Conservation (phyloP, 768 basidiomycete species). For the Lactarius sp. region DNA sequence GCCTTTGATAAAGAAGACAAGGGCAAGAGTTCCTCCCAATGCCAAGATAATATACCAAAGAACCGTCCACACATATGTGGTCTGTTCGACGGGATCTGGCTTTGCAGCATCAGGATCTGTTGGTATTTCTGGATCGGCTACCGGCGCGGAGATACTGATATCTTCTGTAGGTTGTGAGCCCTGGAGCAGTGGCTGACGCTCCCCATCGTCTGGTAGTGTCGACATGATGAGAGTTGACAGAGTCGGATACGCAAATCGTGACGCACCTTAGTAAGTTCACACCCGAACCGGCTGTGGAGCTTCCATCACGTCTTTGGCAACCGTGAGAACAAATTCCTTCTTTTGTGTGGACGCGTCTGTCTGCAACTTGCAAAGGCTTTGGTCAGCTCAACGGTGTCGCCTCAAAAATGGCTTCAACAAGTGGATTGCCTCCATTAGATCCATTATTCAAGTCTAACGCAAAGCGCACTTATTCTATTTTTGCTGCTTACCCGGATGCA, state of each 20-base stretch:
- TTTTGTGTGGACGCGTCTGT: neutral
- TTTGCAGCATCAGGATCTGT: neutral
- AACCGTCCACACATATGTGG: slow-evolving; percentile 30
- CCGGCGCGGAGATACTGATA: neutral
- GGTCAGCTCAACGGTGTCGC: neutral
- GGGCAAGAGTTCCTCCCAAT: slow-evolving; percentile 35
- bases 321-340: neutral
- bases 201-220: neutral
- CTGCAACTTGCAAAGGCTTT: neutral
- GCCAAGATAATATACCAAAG: slow-evolving; percentile 35
- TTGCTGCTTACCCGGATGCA: slow-evolving; percentile 61
- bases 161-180: neutral
- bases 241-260: too few relatives aligned
- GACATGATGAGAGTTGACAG: slow-evolving; percentile 1
- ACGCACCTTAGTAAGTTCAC: neutral
- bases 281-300: too few relatives aligned
- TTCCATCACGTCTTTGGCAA: neutral
- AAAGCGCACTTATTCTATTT: slow-evolving; percentile 70
- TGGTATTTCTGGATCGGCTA: neutral
- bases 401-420: slow-evolving; percentile 36
- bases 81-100: slow-evolving; percentile 17
- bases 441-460: slow-evolving; percentile 57
- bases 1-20: slow-evolving; percentile 60
- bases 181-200: slow-evolving; percentile 16
- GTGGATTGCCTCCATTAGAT: slow-evolving; percentile 55